These are phyloP conservation scores for Colletotrichum coccodes DNA, from an alignment of 2,329 filamentous ascomycete genomes.

Conservation along the genomic window DNA sequence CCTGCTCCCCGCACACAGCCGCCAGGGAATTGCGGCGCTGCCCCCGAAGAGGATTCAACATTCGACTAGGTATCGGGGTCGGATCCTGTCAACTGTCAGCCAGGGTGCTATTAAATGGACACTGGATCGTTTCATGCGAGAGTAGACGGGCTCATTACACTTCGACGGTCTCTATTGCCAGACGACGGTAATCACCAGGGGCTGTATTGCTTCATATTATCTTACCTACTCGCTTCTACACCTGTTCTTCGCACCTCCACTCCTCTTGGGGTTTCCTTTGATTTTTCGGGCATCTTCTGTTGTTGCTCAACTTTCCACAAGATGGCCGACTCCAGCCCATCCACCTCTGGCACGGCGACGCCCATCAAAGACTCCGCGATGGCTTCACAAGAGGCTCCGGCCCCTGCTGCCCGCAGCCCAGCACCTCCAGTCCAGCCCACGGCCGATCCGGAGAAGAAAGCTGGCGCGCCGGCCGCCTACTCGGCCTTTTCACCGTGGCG, in stretches of 20 bases:
- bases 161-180: neutral
- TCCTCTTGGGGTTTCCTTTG: neutral
- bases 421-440: neutral
- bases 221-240: neutral
- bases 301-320: neutral
- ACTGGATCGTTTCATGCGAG: neutral
- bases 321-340: slow-evolving; percentile 14
- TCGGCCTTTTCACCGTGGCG: slow-evolving; percentile 48
- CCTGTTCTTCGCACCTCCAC: neutral
- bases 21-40: slow-evolving; percentile 3
- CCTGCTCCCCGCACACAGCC: slow-evolving; percentile 1
- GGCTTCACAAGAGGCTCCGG: neutral
- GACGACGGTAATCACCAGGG: neutral
- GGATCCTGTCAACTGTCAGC: neutral
- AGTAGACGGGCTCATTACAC: neutral
- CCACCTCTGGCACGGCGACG: slow-evolving; percentile 17
- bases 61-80: neutral
- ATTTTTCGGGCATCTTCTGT: neutral
- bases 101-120: slow-evolving; percentile 1
- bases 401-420: neutral
- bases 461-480: slow-evolving; percentile 40
- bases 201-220: neutral
- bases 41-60: neutral
- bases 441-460: slow-evolving; percentile 32
- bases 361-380: slow-evolving; percentile 6